Percentiles rank a stretch among this genome's conserved stretches.
These are phyloP conservation scores for Arthroderma uncinatum DNA, from an alignment of 2,329 filamentous ascomycete genomes.

Conservation along the genomic window DNA sequence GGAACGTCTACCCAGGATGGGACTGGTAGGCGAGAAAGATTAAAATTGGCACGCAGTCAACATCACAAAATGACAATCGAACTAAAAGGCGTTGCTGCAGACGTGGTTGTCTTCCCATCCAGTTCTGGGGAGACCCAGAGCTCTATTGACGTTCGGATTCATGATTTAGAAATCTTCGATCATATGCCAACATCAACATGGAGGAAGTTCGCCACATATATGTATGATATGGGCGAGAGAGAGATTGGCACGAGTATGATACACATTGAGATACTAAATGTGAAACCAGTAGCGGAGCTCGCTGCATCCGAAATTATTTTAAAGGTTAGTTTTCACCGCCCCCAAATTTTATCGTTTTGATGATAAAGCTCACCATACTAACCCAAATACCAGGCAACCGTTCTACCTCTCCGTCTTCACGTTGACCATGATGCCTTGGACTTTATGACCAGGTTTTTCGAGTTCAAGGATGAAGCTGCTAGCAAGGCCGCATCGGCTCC, in stretches of 20 bases:
- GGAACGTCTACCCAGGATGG: slow-evolving; percentile 26
- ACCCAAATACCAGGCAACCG: slow-evolving; percentile 40
- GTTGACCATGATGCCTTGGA: slow-evolving; percentile 96
- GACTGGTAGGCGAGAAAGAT: slow-evolving; percentile 41
- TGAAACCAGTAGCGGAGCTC: slow-evolving; percentile 72
- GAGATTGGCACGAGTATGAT: slow-evolving; percentile 83
- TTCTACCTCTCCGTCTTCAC: slow-evolving; percentile 79
- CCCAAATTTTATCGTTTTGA: neutral
- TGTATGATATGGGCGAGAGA: slow-evolving; percentile 73
- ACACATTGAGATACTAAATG: slow-evolving; percentile 75
- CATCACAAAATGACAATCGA: slow-evolving; percentile 95
- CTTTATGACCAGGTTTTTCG: slow-evolving; percentile 94
- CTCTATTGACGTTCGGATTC: slow-evolving; percentile 72
- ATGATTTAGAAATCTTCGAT: slow-evolving; percentile 82
- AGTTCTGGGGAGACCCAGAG: slow-evolving; percentile 70
- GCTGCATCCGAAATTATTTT: slow-evolving; percentile 84
- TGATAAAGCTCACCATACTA: neutral
- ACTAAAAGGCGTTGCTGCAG: slow-evolving; percentile 68
- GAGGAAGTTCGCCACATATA: slow-evolving; percentile 95
- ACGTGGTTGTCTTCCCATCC: slow-evolving; percentile 69
- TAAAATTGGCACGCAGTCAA: slow-evolving; percentile 73
- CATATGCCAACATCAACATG: slow-evolving; percentile 91
- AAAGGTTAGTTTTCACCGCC: slow-evolving; percentile 39
- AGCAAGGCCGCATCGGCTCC: slow-evolving; percentile 34
- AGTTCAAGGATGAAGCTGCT: slow-evolving; percentile 72